Conservation (phyloP, 345 rosid species). For the Abelmoschus esculentus region DNA sequence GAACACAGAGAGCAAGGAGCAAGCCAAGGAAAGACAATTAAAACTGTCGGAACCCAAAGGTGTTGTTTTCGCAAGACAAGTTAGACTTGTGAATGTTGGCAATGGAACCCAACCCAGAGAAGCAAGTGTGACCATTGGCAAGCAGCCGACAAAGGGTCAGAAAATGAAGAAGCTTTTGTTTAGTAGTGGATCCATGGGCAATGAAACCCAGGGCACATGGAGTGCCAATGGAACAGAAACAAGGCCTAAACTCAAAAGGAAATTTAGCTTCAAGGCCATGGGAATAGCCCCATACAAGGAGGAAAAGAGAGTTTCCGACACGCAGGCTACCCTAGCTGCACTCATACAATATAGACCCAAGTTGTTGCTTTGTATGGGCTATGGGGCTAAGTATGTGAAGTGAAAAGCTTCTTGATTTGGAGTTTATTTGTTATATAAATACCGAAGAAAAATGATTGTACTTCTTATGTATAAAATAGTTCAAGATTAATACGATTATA, state of each 20-base stretch:
- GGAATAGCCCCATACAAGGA: conserved; percentile 13
- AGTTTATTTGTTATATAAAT: too few relatives aligned
- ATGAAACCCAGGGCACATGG: conserved; percentile 12
- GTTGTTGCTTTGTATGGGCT: conserved; percentile 41
- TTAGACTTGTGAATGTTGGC: conserved; percentile 19
- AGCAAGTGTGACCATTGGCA: neutral
- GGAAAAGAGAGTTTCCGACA: conserved; percentile 17
- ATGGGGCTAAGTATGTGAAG: conserved; percentile 16
- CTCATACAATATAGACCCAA: conserved; percentile 25
- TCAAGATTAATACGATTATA: too few relatives aligned
- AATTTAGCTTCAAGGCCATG: conserved; percentile 23
- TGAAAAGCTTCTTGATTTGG: neutral
- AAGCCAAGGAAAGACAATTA: neutral
- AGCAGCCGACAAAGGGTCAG: conserved; percentile 21
- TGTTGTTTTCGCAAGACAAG: conserved; percentile 19
- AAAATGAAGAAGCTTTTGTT: conserved; percentile 23
- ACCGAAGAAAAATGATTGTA: too few relatives aligned
- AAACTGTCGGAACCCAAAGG: conserved; percentile 26
- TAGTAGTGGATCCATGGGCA: conserved; percentile 9
- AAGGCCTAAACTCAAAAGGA: conserved; percentile 15
- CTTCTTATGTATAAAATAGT: too few relatives aligned
- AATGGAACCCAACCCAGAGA: neutral
- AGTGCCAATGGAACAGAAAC: conserved; percentile 12
- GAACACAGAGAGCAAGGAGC: neutral
- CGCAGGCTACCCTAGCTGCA: conserved; percentile 12